Conservation (phyloP, 164 flowering plant species). For the Pachysandra terminalis region DNA sequence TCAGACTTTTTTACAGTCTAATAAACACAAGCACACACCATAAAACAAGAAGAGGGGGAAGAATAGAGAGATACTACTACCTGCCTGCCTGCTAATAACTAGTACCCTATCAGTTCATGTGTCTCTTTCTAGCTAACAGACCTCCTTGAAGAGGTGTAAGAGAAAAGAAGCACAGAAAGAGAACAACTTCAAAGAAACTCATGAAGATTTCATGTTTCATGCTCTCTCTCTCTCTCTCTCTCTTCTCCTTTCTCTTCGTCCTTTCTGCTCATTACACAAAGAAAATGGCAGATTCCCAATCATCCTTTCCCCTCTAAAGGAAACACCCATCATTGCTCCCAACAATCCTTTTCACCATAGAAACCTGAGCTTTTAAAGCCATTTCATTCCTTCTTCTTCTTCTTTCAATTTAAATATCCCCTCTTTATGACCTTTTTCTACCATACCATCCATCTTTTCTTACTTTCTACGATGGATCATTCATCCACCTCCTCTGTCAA, state of each 20-base stretch:
- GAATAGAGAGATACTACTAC: background rate
- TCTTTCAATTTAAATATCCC: background rate
- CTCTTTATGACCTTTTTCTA: conserved; percentile 8
- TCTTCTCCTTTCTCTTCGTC: conserved; percentile 16
- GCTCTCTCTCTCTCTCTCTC: conserved; percentile 10
- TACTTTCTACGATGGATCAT: conserved; percentile 48
- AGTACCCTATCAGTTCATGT: background rate
- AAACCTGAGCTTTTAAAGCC: conserved; percentile 68
- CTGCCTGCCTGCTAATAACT: background rate
- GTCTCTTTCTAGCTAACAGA: background rate
- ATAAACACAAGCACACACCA: background rate
- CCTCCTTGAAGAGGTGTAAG: background rate
- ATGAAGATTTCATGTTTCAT: conserved; percentile 24
- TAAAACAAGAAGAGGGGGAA: background rate
- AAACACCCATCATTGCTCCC: conserved; percentile 97
- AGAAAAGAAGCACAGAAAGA: conserved; percentile 9
- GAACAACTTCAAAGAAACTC: background rate
- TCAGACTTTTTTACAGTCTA: conserved; percentile 25
- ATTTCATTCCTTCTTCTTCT: conserved; percentile 15
- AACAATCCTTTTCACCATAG: conserved; percentile 79
- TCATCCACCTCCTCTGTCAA: conserved; percentile 73
- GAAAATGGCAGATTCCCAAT: conserved; percentile 90
- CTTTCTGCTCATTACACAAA: conserved; percentile 58
- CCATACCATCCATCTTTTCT: conserved; percentile 4
- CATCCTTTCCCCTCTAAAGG: conserved; percentile 92